Evolutionary conservation across 345 rosid species (phyloP).

Genomic region (Mercurialis annua): DNA sequence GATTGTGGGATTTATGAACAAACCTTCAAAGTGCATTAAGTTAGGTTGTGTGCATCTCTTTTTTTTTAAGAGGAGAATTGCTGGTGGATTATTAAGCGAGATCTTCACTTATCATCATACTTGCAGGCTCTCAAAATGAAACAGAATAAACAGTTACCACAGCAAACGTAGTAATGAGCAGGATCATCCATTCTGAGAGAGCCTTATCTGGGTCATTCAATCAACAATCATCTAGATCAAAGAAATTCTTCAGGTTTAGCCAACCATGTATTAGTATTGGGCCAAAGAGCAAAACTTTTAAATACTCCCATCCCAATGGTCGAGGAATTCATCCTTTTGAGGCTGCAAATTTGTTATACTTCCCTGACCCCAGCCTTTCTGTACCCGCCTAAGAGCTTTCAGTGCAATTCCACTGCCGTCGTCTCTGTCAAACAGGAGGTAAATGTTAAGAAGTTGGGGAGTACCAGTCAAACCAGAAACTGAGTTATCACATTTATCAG

Average conservation of each 20-base stretch:
- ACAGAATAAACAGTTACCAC: neutral
- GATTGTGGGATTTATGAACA: neutral
- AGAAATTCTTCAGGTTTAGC: conserved; percentile 3
- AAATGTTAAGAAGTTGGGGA: conserved; percentile 14
- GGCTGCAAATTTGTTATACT: conserved; percentile 51
- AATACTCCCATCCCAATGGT: conserved; percentile 47
- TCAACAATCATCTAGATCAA: neutral
- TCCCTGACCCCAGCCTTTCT: conserved; percentile 84
- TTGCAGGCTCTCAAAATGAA: neutral
- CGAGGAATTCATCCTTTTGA: conserved; percentile 45
- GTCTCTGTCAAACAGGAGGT: conserved; percentile 55
- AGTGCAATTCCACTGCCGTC: conserved; percentile 88
- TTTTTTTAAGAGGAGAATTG: neutral
- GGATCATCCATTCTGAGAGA: neutral
- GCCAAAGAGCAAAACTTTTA: conserved; percentile 12
- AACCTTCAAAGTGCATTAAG: neutral
- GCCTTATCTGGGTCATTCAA: conserved; percentile 1
- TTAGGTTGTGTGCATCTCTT: neutral
- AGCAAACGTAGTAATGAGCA: neutral
- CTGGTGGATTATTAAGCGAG: neutral
- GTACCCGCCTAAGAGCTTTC: conserved; percentile 62
- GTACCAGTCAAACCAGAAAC: conserved; percentile 4
- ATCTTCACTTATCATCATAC: neutral
- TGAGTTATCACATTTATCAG: conserved; percentile 4
- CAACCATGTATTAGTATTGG: neutral